Base-by-base conservation (phyloP, 805 yeast species). In the Candida caryicola region DNA sequence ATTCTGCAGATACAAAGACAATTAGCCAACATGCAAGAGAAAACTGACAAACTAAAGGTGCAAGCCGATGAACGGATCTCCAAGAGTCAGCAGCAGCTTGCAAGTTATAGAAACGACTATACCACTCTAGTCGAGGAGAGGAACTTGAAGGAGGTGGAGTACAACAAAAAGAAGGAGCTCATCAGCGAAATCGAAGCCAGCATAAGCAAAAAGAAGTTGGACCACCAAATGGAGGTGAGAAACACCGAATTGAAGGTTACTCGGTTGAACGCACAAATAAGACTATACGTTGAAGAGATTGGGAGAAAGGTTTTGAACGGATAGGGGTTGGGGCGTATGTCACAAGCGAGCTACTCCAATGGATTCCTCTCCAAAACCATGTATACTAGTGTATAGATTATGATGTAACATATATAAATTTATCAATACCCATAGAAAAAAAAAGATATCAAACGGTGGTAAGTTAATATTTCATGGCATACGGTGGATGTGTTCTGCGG, bases 211-310 rank as follows among this genome's bases (percentile, higher is more conserved):
- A 55, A 32, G 51, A 60, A 66, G 43, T 57, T 58, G 28, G 73
- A 70, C 12, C 75, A 73, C 43, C 78, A 78, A 35, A 52, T 51
- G 17, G 88, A 82, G 47, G 66, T 74, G 34, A 69, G 73, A 43
- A 74, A 68, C 26, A 68, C 81, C 6, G 76, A 74, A 40, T 54
- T 66, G 35, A 84, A 80, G 49, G 65, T 79, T 38, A 71, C 77
- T 16, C 65, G 71, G 41, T 64, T 83, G 39, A 76, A 76, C 40
- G 65, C 77, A 7, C 83, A 78, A 46, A 66, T 83, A 29, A 66
- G 66, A 42, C 57, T 69, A 38, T 83, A 83, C 48, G 50, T 79
- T 36, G 58, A 59, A 29, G 81, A 77, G 41, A 73, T 79, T 68
- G 65, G 66, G 27, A 71, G 66, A 47, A 64, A 44, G 52, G 37